Evolutionary conservation across 176 grass and related monocot species (phyloP).

Genomic region (Guadua angustifolia): DNA sequence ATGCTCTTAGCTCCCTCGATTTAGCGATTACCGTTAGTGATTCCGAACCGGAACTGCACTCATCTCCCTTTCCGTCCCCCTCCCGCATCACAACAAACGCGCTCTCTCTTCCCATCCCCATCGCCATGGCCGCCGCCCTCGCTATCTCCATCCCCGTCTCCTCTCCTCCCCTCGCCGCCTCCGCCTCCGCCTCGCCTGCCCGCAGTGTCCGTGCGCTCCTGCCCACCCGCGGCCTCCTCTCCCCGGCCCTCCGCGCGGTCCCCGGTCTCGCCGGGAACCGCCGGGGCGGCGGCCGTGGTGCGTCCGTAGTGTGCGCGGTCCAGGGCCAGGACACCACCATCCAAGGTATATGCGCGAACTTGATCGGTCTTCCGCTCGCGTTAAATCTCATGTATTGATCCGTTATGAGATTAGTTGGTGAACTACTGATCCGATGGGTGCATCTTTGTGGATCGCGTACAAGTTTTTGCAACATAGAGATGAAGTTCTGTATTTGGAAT

Average conservation of each 20-base stretch:
- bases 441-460: background rate
- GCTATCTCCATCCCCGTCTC: constrained; percentile 36
- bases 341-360: constrained; percentile 47
- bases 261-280: background rate
- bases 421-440: background rate
- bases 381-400: constrained; percentile 17
- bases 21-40: no score
- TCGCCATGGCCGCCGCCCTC: constrained; percentile 59
- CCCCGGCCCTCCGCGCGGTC: constrained; percentile 35
- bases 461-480: background rate
- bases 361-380: background rate
- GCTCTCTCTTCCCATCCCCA: background rate
- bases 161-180: constrained; percentile 9
- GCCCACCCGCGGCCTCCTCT: constrained; percentile 35
- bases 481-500: background rate
- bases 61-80: background rate
- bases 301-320: constrained; percentile 40
- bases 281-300: constrained; percentile 13
- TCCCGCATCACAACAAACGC: constrained; percentile 41
- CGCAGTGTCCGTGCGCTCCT: constrained; percentile 35
- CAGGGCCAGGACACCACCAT: constrained; percentile 60
- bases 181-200: background rate
- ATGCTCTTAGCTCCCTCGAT: no score
- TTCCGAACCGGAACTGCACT: no score
- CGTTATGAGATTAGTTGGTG: background rate